These are phyloP conservation scores for Corylus heterophylla DNA, from an alignment of 306 rosid species.

Conservation along the genomic window DNA sequence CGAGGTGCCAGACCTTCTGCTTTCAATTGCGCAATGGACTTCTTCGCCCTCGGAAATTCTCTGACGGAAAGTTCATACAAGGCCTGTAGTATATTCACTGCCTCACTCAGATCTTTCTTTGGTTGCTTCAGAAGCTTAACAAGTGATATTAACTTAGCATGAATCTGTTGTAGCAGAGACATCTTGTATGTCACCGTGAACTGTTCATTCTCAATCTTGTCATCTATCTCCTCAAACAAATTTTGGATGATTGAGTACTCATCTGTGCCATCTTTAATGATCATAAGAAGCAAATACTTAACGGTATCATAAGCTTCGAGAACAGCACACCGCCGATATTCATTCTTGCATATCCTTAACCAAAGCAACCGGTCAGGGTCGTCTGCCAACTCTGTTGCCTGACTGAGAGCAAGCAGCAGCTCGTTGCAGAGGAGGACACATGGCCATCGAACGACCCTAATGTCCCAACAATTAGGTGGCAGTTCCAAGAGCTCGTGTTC, in stretches of 20 bases:
- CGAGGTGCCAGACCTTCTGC: constrained; percentile 62
- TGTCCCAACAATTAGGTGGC: constrained; percentile 79
- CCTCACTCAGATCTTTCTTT: constrained; percentile 46
- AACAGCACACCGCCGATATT: constrained; percentile 86
- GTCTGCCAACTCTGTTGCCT: constrained; percentile 64
- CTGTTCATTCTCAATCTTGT: constrained; percentile 35
- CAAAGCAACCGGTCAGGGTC: constrained; percentile 57
- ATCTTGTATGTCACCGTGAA: constrained; percentile 43
- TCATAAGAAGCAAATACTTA: constrained; percentile 47
- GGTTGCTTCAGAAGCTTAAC: constrained; percentile 55
- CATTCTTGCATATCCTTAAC: constrained; percentile 81
- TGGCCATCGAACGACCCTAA: constrained; percentile 94
- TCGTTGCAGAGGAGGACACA: constrained; percentile 80
- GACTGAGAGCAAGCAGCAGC: constrained; percentile 80
- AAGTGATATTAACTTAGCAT: constrained; percentile 62
- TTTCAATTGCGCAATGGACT: constrained; percentile 42
- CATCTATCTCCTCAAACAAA: constrained; percentile 55
- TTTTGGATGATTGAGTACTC: constrained; percentile 56
- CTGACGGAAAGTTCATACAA: constrained; percentile 74
- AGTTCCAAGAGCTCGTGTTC: constrained; percentile 81
- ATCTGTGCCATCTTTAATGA: constrained; percentile 50
- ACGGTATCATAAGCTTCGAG: constrained; percentile 86
- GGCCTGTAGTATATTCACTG: constrained; percentile 79
- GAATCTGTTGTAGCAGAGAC: constrained; percentile 60
- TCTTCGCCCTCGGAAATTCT: constrained; percentile 63